Evolutionary conservation across 164 flowering plant genomes (phyloP).

Genomic region (Sextonia rubra): DNA sequence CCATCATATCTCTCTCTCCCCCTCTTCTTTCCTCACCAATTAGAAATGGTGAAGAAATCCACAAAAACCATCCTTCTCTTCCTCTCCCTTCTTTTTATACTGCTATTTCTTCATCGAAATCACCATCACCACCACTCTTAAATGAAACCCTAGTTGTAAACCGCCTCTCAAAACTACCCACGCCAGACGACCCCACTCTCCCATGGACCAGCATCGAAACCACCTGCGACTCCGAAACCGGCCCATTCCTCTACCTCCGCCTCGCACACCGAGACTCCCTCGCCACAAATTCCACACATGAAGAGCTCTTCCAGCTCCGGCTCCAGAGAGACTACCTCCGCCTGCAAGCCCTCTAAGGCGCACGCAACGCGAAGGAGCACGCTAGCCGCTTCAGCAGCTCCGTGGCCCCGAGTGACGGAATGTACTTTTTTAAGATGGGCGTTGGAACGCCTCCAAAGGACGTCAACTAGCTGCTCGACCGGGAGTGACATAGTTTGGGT

Average conservation of each 20-base stretch:
- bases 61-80: too few species aligned
- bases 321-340: constrained; percentile 55
- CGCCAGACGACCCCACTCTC: too few species aligned
- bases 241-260: constrained; percentile 27
- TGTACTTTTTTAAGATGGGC: constrained; percentile 88
- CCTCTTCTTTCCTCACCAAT: too few species aligned
- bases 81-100: too few species aligned
- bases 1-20: too few species aligned
- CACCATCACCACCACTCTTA: too few species aligned
- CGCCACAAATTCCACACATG: constrained; percentile 34
- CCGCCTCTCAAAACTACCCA: too few species aligned
- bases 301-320: constrained; percentile 51
- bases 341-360: constrained; percentile 19
- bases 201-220: too few species aligned
- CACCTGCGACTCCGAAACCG: background rate
- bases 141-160: too few species aligned
- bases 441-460: constrained; percentile 75
- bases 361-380: constrained; percentile 6
- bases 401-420: constrained; percentile 77
- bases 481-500: constrained; percentile 93
- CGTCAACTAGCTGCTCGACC: constrained; percentile 81
- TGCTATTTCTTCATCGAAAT: too few species aligned
- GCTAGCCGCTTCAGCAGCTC: constrained; percentile 63
- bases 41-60: too few species aligned
- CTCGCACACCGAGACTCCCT: constrained; percentile 52